Percentiles rank a stretch among this genome's conserved stretches.
These are phyloP conservation scores for Cladosporium sp. DNA, from an alignment of 2,329 filamentous ascomycete species.

Conservation along the genomic window DNA sequence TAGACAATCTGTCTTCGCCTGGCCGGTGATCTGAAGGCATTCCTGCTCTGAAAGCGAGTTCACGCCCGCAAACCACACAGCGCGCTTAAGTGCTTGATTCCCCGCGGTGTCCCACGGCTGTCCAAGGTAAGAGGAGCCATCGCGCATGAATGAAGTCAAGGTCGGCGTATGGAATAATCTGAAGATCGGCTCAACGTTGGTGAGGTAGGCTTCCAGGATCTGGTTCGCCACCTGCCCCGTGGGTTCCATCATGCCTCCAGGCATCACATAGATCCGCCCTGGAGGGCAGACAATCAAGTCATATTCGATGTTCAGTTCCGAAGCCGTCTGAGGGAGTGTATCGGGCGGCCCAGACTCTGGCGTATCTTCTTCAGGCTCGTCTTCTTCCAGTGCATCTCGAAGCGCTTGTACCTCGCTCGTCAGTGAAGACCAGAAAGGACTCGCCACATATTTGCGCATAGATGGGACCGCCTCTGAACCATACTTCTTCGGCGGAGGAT, in stretches of 20 bases:
- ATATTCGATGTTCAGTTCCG: slow-evolving; percentile 15
- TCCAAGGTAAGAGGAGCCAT: slow-evolving; percentile 22
- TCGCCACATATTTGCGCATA: slow-evolving; percentile 25
- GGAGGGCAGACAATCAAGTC: slow-evolving; percentile 28
- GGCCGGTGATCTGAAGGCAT: slow-evolving; percentile 18
- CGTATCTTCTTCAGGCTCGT: slow-evolving; percentile 16
- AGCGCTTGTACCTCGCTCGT: slow-evolving; percentile 28
- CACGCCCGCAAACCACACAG: slow-evolving; percentile 27
- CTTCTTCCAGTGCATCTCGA: slow-evolving; percentile 27
- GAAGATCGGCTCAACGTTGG: slow-evolving; percentile 25
- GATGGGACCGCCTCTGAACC: slow-evolving; percentile 11
- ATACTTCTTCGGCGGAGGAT: background rate
- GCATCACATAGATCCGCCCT: slow-evolving; percentile 27
- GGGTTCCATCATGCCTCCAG: slow-evolving; percentile 15
- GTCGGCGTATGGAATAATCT: slow-evolving; percentile 27
- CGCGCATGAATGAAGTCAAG: slow-evolving; percentile 19
- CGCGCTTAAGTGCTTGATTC: slow-evolving; percentile 24
- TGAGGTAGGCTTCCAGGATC: slow-evolving; percentile 23
- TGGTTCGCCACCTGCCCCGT: slow-evolving; percentile 13
- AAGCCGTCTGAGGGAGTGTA: background rate
- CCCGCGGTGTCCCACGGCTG: slow-evolving; percentile 18
- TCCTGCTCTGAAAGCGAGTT: slow-evolving; percentile 27
- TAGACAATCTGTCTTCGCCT: slow-evolving; percentile 17
- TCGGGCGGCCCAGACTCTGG: slow-evolving; percentile 4
- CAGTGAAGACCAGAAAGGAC: slow-evolving; percentile 28